phyloP scores from a whole-genome alignment of 352 stramenopile genomes.

The Pythium diclinum region DNA sequence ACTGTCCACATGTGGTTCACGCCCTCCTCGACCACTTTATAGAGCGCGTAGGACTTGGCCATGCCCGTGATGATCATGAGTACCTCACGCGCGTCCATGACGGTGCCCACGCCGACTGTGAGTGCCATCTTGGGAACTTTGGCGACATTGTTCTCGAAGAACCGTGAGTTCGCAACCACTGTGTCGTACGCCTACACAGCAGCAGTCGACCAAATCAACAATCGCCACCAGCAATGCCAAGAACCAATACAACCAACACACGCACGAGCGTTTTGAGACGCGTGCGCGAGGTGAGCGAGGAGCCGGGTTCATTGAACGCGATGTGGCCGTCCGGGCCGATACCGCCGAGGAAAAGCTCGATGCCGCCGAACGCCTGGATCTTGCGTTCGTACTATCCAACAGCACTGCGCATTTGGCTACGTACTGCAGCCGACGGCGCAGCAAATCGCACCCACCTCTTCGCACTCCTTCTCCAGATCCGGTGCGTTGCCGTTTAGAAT shows the following conservation, averaged over 20 bases:
- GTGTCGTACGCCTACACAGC: slow-evolving; percentile 77
- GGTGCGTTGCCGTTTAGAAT: slow-evolving; percentile 83
- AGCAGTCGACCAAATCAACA: neutral
- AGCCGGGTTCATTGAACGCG: slow-evolving; percentile 91
- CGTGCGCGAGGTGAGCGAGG: slow-evolving; percentile 73
- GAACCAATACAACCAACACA: neutral
- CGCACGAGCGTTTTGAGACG: slow-evolving; percentile 83
- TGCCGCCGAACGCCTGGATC: slow-evolving; percentile 78
- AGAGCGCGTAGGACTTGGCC: slow-evolving; percentile 82
- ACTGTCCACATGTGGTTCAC: slow-evolving; percentile 93
- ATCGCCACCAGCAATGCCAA: neutral
- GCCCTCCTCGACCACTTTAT: slow-evolving; percentile 88
- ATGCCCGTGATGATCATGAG: slow-evolving; percentile 87
- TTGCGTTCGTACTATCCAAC: slow-evolving; percentile 68
- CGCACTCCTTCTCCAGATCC: slow-evolving; percentile 75
- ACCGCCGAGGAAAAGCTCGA: slow-evolving; percentile 91
- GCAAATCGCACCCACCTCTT: slow-evolving; percentile 29
- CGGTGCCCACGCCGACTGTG: slow-evolving; percentile 84
- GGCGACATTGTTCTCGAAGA: slow-evolving; percentile 77
- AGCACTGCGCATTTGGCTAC: neutral
- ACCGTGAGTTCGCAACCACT: slow-evolving; percentile 86
- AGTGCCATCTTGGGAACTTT: slow-evolving; percentile 90
- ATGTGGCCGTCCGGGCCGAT: slow-evolving; percentile 93
- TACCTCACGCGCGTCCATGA: slow-evolving; percentile 87
- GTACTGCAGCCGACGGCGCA: no score